Evolutionary conservation across 148 eudicot species (phyloP).

Genomic region (Diospyros kaki): DNA sequence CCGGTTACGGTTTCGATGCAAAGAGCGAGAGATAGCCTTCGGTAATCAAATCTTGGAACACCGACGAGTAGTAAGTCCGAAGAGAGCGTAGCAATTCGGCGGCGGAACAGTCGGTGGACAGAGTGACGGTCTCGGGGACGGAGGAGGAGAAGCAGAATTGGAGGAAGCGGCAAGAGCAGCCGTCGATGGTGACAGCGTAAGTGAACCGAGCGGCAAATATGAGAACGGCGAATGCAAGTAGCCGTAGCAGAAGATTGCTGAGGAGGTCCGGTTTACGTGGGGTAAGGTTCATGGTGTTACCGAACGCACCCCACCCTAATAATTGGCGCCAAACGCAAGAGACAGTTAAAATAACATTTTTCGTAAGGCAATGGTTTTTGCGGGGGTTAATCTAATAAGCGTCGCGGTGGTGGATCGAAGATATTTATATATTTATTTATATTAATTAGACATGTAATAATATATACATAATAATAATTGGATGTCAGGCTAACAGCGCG

Average conservation of each 20-base stretch:
- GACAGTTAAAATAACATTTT: too few species aligned
- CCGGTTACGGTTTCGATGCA: slow-evolving; percentile 20
- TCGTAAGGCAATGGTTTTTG: too few species aligned
- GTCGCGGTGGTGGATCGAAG: too few species aligned
- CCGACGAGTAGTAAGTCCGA: slow-evolving; percentile 16
- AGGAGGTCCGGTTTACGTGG: slow-evolving; percentile 11
- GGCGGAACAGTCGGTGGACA: too few species aligned
- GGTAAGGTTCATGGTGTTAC: slow-evolving; percentile 6
- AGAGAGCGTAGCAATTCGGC: neutral
- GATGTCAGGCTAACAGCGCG: too few species aligned
- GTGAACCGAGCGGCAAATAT: slow-evolving; percentile 20
- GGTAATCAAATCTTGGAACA: slow-evolving; percentile 28
- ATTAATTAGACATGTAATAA: too few species aligned
- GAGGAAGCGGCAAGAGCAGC: slow-evolving; percentile 7
- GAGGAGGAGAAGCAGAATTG: slow-evolving; percentile 15
- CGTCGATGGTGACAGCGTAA: slow-evolving; percentile 15
- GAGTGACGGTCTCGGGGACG: neutral
- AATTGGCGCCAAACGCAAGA: too few species aligned
- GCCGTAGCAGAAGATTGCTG: slow-evolving; percentile 24
- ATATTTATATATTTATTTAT: too few species aligned
- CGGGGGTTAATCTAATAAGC: too few species aligned
- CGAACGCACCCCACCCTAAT: too few species aligned
- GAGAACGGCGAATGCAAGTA: slow-evolving; percentile 26
- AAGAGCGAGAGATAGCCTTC: slow-evolving; percentile 20
- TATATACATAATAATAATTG: too few species aligned